These are phyloP conservation scores for Neurospora sp. DNA, from an alignment of 495 filamentous ascomycete species.

Conservation along the genomic window DNA sequence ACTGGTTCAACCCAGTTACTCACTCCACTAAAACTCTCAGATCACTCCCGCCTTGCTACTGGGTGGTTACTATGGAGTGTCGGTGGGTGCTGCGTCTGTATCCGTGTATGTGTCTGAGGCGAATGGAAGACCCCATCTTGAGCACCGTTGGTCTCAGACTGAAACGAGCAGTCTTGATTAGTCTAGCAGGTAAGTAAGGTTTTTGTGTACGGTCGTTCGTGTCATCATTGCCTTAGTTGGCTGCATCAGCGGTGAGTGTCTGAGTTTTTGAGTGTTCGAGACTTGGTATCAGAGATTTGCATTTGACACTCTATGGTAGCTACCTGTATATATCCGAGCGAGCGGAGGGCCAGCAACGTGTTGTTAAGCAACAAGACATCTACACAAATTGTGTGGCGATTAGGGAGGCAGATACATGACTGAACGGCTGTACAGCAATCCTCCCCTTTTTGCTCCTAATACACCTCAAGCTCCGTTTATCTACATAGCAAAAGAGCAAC, in stretches of 20 bases:
- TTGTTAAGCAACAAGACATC: no score
- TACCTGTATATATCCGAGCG: no score
- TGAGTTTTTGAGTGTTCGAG: background rate
- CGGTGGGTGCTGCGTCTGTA: background rate
- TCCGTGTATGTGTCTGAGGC: background rate
- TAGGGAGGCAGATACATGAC: no score
- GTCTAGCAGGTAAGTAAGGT: background rate
- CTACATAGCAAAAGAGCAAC: background rate
- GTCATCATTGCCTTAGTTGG: background rate
- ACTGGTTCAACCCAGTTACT: no score
- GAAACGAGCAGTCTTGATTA: background rate
- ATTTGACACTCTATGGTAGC: no score
- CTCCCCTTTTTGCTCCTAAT: background rate
- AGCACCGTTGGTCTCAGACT: background rate
- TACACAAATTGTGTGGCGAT: no score
- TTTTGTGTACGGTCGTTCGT: background rate
- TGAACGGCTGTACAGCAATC: background rate
- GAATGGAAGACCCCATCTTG: background rate
- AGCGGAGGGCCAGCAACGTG: no score
- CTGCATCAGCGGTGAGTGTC: background rate
- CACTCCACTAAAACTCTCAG: no score
- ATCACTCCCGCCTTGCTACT: no score
- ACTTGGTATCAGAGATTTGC: no score
- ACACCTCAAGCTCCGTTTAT: background rate
- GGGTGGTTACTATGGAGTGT: no score